These are phyloP conservation scores for Thraustochytrium striatum DNA, from an alignment of 352 stramenopile species.

Conservation along the genomic window DNA sequence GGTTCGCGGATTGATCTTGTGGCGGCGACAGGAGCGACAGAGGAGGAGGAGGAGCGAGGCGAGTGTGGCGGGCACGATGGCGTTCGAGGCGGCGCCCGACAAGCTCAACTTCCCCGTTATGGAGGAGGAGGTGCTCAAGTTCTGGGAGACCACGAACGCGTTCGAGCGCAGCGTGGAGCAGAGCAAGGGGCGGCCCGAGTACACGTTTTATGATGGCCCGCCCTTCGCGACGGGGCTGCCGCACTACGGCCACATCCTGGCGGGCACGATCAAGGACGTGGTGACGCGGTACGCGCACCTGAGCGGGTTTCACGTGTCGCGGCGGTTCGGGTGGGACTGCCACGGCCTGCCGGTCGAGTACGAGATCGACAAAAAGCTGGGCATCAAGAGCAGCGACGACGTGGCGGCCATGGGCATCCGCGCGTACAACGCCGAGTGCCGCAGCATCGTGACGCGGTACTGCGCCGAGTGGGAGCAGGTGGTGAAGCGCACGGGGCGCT, in stretches of 20 bases:
- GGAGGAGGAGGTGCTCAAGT: constrained; percentile 67
- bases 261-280: constrained; percentile 99
- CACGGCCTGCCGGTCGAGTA: constrained; percentile 98
- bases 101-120: constrained; percentile 67
- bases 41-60: not conserved
- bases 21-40: not conserved
- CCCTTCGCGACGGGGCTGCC: constrained; percentile 97
- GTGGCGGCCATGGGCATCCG: constrained; percentile 93
- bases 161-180: constrained; percentile 68
- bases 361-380: constrained; percentile 98
- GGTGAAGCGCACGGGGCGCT: constrained; percentile 94
- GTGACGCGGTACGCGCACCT: constrained; percentile 99
- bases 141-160: constrained; percentile 64
- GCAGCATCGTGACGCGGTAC: constrained; percentile 94
- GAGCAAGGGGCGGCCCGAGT: constrained; percentile 83
- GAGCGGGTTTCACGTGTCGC: constrained; percentile 91
- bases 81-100: constrained; percentile 50
- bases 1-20: not conserved
- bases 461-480: constrained; percentile 97
- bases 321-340: constrained; percentile 98
- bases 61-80: not conserved
- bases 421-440: constrained; percentile 92
- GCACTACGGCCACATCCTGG: constrained; percentile 97
- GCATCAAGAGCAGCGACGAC: constrained; percentile 93
- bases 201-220: constrained; percentile 99